Conservation (phyloP, 192 early-diverging fungal genomes). For the Gigaspora rosea region DNA sequence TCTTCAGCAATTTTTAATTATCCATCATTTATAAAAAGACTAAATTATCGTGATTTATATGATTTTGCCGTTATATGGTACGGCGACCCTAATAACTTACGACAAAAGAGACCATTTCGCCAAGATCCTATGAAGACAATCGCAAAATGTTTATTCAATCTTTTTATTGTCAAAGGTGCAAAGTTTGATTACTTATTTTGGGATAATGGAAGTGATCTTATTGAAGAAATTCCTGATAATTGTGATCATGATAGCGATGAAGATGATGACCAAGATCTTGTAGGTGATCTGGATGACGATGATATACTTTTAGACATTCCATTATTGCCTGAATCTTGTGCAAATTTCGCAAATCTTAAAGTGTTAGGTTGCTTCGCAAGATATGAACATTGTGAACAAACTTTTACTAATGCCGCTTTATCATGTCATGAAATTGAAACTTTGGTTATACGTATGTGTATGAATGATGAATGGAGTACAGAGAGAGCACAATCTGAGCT, state of each 20-base stretch:
- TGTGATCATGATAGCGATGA: background rate
- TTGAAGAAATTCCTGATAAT: background rate
- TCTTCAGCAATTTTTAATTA: background rate
- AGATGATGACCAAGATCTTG: background rate
- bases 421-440: background rate
- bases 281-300: background rate
- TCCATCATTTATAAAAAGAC: slow-evolving; percentile 5
- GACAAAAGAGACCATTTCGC: background rate
- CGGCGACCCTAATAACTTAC: background rate
- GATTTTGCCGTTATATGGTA: slow-evolving; percentile 5
- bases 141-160: slow-evolving; percentile 14
- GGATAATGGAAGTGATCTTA: background rate
- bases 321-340: background rate
- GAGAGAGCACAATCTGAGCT: background rate
- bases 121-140: slow-evolving; percentile 14
- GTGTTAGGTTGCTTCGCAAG: slow-evolving; percentile 8
- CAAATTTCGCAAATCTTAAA: slow-evolving; percentile 9
- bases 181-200: slow-evolving; percentile 8
- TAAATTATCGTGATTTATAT: slow-evolving; percentile 19
- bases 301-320: background rate
- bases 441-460: background rate
- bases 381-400: background rate
- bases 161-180: slow-evolving; percentile 3
- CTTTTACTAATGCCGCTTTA: background rate
- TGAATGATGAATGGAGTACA: slow-evolving; percentile 16